Evolutionary conservation across 2,329 filamentous ascomycete genomes (phyloP), one percentile per base, ranked within the genome.

Genomic region (Emergomyces africanus): DNA sequence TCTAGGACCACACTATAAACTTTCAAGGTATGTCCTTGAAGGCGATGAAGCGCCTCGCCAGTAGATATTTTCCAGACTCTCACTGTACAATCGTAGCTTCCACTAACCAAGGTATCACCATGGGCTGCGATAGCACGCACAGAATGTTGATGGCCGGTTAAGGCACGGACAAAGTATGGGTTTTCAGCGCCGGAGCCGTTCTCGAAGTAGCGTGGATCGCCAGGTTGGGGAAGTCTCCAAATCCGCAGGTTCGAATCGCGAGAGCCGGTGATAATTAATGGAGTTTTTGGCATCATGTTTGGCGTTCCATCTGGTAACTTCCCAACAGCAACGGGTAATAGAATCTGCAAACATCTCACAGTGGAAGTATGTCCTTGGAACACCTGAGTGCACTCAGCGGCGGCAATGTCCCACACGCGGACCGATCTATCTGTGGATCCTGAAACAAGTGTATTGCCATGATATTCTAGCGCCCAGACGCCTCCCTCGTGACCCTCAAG

Each of bases 371-470:
- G 94, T 0, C 94, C 95, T 69, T 96, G 91, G 71, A 99, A 99
- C 0, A 96, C 87, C 70, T 99, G 94, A 12, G 91, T 92, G 72
- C 92, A 96, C 51, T 88, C 83, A 0, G 91, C 94, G 66, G 87
- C 87, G 69, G 95, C 90, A 63, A 99, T 96, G 70, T 99, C 92
- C 94, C 94, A 99, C 0, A 99, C 92, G n/a, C 94, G 85, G n/a
- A 99, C 94, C 12, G 94, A 95, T 53, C 94, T 82, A 73, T 99
- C 94, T 0, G 94, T 99, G 6, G 91, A 96, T 2, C 94, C 94
- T 18, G 94, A 99, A 2, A 99, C 94, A 23, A 99, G 77, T 18
- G 89, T 90, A 69, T 97, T 96, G 56, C 91, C 92, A 69, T 96
- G 87, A 70, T 97, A 99, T 71, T 97, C 91, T 57, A 99, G 76